These are phyloP conservation scores for Inonotus obliquus DNA, from an alignment of 1,284 basidiomycete genomes.

Conservation along the genomic window DNA sequence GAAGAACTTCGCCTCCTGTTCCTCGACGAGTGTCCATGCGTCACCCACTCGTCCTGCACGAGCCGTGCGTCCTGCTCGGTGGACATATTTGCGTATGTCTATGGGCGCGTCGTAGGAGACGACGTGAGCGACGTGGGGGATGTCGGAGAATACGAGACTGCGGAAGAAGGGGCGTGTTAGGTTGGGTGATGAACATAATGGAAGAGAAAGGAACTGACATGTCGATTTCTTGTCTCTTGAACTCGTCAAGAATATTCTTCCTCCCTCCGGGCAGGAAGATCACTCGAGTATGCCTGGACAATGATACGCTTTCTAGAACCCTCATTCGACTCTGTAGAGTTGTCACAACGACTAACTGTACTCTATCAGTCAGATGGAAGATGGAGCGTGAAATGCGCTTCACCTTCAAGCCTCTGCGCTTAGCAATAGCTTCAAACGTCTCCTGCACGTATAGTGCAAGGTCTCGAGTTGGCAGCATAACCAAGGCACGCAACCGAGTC, in stretches of 20 bases:
- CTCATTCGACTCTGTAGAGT: slow-evolving; percentile 18
- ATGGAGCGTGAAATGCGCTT: slow-evolving; percentile 16
- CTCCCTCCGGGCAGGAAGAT: slow-evolving; percentile 74
- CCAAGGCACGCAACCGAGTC: slow-evolving; percentile 83
- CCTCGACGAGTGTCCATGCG: slow-evolving; percentile 94
- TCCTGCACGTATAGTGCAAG: slow-evolving; percentile 92
- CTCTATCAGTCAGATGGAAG: slow-evolving; percentile 5
- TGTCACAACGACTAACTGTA: slow-evolving; percentile 72
- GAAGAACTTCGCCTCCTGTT: slow-evolving; percentile 90
- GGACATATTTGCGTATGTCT: slow-evolving; percentile 98
- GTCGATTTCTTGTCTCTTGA: slow-evolving; percentile 78
- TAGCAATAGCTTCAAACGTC: slow-evolving; percentile 81
- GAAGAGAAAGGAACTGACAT: slow-evolving; percentile 52
- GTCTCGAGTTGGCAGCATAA: slow-evolving; percentile 93
- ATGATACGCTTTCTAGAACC: slow-evolving; percentile 33
- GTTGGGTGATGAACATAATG: not conserved
- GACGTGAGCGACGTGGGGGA: slow-evolving; percentile 87
- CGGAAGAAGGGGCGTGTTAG: not conserved
- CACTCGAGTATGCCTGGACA: slow-evolving; percentile 81
- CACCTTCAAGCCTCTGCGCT: slow-evolving; percentile 86
- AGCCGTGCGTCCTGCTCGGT: slow-evolving; percentile 93
- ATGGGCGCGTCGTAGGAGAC: slow-evolving; percentile 93
- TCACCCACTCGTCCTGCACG: slow-evolving; percentile 83
- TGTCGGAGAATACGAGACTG: slow-evolving; percentile 92
- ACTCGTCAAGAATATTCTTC: slow-evolving; percentile 73